A percentile compares a stretch with the other conserved stretches of the same genome.
These are phyloP conservation scores for Xylariaceae sp. DNA, from an alignment of 2,329 filamentous ascomycete species.

Conservation along the genomic window DNA sequence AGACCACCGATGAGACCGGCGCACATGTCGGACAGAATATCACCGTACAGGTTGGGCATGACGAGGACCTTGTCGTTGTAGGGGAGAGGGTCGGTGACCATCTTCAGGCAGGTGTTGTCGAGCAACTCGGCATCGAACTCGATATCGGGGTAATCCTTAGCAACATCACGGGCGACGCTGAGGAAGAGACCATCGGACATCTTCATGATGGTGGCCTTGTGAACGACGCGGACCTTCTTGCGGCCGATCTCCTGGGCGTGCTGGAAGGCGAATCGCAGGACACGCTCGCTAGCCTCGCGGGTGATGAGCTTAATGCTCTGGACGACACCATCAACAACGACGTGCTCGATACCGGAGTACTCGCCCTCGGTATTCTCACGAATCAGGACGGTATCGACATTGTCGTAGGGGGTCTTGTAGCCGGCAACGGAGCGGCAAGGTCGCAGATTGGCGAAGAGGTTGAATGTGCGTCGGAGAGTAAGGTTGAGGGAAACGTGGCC, in stretches of 20 bases:
- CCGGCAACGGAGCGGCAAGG: conserved; percentile 95
- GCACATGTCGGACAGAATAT: conserved; percentile 99
- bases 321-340: conserved; percentile 94
- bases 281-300: conserved; percentile 86
- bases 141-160: conserved; percentile 92
- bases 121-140: conserved; percentile 97
- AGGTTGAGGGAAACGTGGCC: conserved; percentile 98
- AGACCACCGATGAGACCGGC: conserved; percentile 97
- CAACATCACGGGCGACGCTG: conserved; percentile 73
- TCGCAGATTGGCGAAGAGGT: conserved; percentile 98
- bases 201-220: conserved; percentile 99
- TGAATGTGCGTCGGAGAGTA: conserved; percentile 97
- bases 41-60: conserved; percentile 97
- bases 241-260: conserved; percentile 89
- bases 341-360: conserved; percentile 98
- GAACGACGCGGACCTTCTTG: conserved; percentile 94
- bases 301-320: conserved; percentile 99
- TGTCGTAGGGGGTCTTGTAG: conserved; percentile 97
- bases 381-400: conserved; percentile 94
- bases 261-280: conserved; percentile 96
- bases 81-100: conserved; percentile 89
- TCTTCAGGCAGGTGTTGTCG: conserved; percentile 99
- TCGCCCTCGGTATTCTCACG: conserved; percentile 99
- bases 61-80: conserved; percentile 99
- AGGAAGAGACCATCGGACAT: conserved; percentile 99